These are phyloP conservation scores for Trametes elegans DNA, from an alignment of 768 basidiomycete genomes.

Conservation along the genomic window DNA sequence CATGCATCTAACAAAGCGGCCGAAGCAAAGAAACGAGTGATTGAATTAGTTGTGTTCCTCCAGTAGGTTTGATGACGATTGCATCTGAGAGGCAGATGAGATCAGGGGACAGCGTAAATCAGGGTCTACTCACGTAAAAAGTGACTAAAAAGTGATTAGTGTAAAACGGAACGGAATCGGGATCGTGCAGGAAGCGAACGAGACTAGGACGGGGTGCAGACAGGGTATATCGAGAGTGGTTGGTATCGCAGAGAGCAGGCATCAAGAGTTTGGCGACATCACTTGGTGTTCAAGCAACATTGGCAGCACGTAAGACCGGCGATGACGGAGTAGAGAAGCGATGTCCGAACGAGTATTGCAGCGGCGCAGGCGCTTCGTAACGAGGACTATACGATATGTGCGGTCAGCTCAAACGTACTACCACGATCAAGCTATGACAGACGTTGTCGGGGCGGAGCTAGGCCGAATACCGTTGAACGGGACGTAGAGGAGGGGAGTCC, in stretches of 20 bases:
- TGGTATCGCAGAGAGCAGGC: background rate
- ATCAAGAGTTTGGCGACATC: background rate
- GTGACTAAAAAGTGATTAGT: too few species aligned
- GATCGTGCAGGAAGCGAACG: too few species aligned
- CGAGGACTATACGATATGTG: background rate
- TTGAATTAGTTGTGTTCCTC: too few species aligned
- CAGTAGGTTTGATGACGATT: too few species aligned
- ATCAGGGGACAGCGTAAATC: too few species aligned
- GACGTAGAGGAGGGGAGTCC: slow-evolving; percentile 19
- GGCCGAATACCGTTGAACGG: slow-evolving; percentile 24
- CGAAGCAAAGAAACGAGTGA: too few species aligned
- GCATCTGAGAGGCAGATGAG: too few species aligned
- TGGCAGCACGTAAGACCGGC: slow-evolving; percentile 1
- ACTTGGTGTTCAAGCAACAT: background rate
- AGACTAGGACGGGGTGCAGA: too few species aligned
- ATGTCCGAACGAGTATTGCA: slow-evolving; percentile 3
- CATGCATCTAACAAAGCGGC: too few species aligned
- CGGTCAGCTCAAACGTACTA: background rate
- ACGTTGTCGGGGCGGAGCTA: slow-evolving; percentile 27
- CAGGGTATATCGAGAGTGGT: background rate
- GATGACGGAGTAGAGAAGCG: slow-evolving; percentile 10
- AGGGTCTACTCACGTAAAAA: too few species aligned
- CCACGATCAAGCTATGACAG: slow-evolving; percentile 1
- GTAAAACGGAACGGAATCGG: too few species aligned
- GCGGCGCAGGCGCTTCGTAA: slow-evolving; percentile 2